Evolutionary conservation across 2,329 filamentous ascomycete species (phyloP).

Genomic region (Colletotrichum theobromicola): DNA sequence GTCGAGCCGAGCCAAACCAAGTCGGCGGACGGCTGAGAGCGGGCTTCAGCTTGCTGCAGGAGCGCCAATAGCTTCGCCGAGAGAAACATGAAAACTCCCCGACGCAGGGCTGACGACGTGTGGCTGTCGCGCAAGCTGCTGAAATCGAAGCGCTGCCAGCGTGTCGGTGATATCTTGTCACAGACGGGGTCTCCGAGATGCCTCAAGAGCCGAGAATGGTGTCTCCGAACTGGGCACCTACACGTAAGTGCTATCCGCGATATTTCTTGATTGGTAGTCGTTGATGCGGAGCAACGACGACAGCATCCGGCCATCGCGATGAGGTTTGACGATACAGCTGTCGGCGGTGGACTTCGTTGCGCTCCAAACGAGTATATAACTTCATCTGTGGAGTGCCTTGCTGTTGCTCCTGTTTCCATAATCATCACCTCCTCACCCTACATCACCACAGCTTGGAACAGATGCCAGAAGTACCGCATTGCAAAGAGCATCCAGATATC

Average conservation of each 20-base stretch:
- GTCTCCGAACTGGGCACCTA: background rate
- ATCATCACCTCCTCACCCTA: background rate
- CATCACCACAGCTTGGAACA: background rate
- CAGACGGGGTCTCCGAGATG: background rate
- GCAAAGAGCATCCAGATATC: fast-evolving
- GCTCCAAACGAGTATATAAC: background rate
- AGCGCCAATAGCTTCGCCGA: background rate
- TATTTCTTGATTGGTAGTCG: background rate
- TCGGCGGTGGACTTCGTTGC: background rate
- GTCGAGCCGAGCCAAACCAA: background rate
- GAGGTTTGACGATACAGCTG: background rate
- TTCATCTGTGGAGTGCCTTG: background rate
- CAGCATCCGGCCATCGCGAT: background rate
- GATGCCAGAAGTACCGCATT: fast-evolving
- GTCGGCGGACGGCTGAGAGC: background rate
- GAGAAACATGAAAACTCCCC: background rate
- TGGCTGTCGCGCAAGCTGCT: background rate
- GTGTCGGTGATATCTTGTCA: background rate
- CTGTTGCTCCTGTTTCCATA: background rate
- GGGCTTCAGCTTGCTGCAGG: background rate
- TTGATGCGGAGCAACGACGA: background rate
- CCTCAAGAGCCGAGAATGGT: background rate
- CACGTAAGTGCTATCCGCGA: background rate
- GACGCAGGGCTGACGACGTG: background rate
- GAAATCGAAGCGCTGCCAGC: background rate